Percentiles rank a stretch among this genome's conserved stretches.
These are phyloP conservation scores for Zizania palustris DNA, from an alignment of 202 grass and related monocot genomes.

Conservation along the genomic window DNA sequence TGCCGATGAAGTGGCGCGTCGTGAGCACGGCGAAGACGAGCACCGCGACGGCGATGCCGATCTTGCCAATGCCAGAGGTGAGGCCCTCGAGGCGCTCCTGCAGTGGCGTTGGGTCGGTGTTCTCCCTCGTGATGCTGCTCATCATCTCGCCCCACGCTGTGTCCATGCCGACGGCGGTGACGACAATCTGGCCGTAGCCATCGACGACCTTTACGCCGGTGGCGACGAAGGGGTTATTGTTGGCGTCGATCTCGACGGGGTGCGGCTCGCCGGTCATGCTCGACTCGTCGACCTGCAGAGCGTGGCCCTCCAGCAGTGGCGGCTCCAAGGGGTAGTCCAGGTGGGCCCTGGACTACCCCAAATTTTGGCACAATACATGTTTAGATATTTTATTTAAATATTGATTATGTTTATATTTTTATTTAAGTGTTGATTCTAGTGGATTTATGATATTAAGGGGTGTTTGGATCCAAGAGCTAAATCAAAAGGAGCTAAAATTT, in stretches of 20 bases:
- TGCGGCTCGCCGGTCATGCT: constrained; percentile 87
- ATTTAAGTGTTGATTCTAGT: too few species aligned
- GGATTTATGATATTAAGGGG: too few species aligned
- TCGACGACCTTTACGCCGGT: constrained; percentile 77
- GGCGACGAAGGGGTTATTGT: constrained; percentile 55
- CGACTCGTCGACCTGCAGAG: constrained; percentile 79
- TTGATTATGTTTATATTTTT: too few species aligned
- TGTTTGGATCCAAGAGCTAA: too few species aligned
- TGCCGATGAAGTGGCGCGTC: constrained; percentile 66
- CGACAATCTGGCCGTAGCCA: constrained; percentile 66
- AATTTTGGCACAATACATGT: too few species aligned
- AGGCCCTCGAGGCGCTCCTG: constrained; percentile 75
- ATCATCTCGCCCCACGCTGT: constrained; percentile 93
- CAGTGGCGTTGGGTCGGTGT: constrained; percentile 59
- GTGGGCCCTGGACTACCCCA: too few species aligned
- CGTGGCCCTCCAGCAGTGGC: constrained; percentile 54
- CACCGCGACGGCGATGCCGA: constrained; percentile 61
- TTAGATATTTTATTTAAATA: too few species aligned
- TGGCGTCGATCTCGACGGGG: constrained; percentile 47
- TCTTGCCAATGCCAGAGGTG: constrained; percentile 75
- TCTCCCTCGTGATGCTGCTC: constrained; percentile 60
- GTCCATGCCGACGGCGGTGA: constrained; percentile 72
- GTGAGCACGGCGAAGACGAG: constrained; percentile 74
- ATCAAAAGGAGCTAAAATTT: too few species aligned
- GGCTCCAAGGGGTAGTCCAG: too few species aligned